Conservation (phyloP, 2,329 filamentous ascomycete species). For the Chaetomium sp. region DNA sequence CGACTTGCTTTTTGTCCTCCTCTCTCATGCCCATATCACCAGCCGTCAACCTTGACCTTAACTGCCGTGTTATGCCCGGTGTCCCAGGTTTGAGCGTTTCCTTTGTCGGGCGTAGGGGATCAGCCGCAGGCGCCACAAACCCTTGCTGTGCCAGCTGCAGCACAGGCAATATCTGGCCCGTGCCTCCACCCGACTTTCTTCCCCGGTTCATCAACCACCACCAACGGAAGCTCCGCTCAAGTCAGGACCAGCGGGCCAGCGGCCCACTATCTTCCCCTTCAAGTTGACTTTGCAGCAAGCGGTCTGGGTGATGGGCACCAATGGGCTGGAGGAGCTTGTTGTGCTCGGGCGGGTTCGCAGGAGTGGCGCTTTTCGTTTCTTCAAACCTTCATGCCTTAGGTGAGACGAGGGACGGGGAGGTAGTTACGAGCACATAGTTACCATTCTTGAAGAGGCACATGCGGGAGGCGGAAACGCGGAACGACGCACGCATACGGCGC, state of each 20-base stretch:
- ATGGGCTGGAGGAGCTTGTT: background rate
- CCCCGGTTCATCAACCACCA: constrained; percentile 1
- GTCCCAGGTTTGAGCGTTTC: background rate
- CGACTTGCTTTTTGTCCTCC: constrained; percentile 9
- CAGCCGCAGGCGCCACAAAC: background rate
- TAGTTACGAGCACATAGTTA: background rate
- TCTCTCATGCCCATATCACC: constrained; percentile 10
- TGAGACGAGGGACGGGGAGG: background rate
- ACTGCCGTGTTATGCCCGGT: background rate
- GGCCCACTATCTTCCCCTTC: constrained; percentile 19
- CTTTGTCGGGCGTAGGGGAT: background rate
- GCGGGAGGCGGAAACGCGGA: constrained; percentile 1
- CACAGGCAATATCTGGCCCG: background rate
- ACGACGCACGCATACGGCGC: constrained; percentile 1
- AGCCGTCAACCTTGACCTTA: background rate
- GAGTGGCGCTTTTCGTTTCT: background rate
- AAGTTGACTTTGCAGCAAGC: constrained; percentile 12
- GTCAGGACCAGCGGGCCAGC: background rate
- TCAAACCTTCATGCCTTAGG: background rate
- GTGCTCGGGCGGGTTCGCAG: constrained; percentile 7
- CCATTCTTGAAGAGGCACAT: background rate
- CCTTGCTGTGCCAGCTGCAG: constrained; percentile 4
- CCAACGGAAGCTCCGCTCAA: background rate
- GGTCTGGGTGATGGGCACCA: constrained; percentile 9
- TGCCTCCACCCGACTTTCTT: background rate